Conservation (phyloP, 2,329 filamentous ascomycete genomes). For the Mollisiaceae sp. region DNA sequence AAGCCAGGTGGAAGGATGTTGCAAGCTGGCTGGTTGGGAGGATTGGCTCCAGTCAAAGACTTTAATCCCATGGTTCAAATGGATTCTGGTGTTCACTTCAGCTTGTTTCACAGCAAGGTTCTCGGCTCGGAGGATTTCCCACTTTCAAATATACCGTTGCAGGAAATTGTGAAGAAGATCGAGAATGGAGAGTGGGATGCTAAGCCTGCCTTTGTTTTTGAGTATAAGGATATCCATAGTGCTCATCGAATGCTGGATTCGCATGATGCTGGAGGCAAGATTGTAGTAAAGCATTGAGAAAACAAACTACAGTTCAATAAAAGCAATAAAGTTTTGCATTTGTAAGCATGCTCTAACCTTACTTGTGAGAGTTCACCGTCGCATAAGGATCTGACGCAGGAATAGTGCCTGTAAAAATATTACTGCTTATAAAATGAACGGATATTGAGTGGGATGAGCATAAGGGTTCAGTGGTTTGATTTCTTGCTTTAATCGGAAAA, state of each 20-base stretch:
- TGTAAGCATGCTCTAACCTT: no score
- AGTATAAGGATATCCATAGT: slow-evolving; percentile 20
- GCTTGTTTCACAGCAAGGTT: slow-evolving; percentile 26
- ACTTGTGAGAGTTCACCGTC: no score
- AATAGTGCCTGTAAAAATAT: no score
- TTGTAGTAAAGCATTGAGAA: slow-evolving; percentile 9
- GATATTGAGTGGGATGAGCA: no score
- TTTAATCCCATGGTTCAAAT: slow-evolving; percentile 26
- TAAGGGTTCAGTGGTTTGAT: no score
- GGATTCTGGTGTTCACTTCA: slow-evolving; percentile 28
- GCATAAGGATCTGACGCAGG: no score
- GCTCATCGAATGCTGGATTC: slow-evolving; percentile 22
- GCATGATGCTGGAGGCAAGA: slow-evolving; percentile 17
- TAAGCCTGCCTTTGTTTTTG: slow-evolving; percentile 19
- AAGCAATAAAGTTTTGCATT: not conserved
- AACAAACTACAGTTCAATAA: not conserved
- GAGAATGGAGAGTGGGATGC: slow-evolving; percentile 23
- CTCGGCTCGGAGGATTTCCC: slow-evolving; percentile 24
- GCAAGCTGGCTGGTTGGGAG: slow-evolving; percentile 49
- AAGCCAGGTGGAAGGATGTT: slow-evolving; percentile 45
- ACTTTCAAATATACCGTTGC: slow-evolving; percentile 39
- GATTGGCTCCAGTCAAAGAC: slow-evolving; percentile 44
- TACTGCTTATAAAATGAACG: no score
- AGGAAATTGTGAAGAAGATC: slow-evolving; percentile 18
- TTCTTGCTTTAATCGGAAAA: not conserved